Evolutionary conservation across 2,329 filamentous ascomycete species (phyloP).

Genomic region (Fusarium praegraminearum): DNA sequence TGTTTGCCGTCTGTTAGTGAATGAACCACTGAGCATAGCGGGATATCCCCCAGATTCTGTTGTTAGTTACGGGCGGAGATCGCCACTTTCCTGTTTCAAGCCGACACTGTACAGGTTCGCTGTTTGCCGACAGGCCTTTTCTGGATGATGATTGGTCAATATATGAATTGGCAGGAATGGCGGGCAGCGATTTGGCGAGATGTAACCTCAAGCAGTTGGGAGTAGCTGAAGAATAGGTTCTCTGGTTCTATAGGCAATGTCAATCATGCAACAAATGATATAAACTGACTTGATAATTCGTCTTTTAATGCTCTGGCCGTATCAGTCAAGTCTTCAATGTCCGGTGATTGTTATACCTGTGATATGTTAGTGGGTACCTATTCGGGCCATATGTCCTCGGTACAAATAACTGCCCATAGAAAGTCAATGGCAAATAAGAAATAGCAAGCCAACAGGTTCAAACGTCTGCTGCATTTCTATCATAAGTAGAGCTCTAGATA

Average conservation of each 20-base stretch:
- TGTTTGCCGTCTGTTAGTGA: slow-evolving; percentile 32
- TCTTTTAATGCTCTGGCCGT: not conserved
- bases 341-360: not conserved
- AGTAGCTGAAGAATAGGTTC: not conserved
- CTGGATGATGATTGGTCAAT: slow-evolving; percentile 19
- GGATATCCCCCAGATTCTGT: slow-evolving; percentile 24
- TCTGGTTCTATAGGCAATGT: not conserved
- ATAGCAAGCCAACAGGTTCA: not conserved
- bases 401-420: not conserved
- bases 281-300: not conserved
- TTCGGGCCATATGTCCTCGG: not conserved
- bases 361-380: not conserved
- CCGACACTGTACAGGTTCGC: slow-evolving; percentile 17
- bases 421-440: not conserved
- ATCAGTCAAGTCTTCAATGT: not conserved
- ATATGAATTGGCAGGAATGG: not conserved
- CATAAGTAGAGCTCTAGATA: not conserved
- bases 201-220: not conserved
- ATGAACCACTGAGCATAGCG: slow-evolving; percentile 24
- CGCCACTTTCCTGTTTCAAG: slow-evolving; percentile 49
- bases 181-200: not conserved
- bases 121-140: slow-evolving; percentile 27
- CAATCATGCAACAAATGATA: not conserved
- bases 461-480: not conserved
- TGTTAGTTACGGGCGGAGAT: slow-evolving; percentile 48